Evolutionary conservation across 1,284 basidiomycete species (phyloP), one percentile per base, ranked within the genome.

Genomic region (Xanthoconium separans): DNA sequence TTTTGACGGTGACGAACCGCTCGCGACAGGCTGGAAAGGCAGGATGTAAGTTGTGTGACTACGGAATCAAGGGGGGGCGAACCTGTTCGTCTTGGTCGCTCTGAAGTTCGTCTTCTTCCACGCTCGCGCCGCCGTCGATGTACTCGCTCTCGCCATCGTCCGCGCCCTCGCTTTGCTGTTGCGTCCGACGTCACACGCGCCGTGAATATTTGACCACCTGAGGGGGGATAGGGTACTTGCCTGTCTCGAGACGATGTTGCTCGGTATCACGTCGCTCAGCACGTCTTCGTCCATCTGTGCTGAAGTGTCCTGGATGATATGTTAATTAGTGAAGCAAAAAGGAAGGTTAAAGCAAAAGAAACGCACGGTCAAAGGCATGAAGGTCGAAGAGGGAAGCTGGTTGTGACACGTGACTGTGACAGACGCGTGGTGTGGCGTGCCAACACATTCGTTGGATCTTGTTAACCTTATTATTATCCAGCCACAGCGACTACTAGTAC

Each of bases 231-330:
- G 34, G 29, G 18, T 49, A 63, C 73, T 53, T 64, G 86, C 89
- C 78, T 90, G 87, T 60, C 89, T 82, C 58, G 89, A 91, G 48
- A 91, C 86, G 57, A 91, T 88, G 66, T 91, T 91, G 70, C 85
- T 89, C 1, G 89, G 89, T 15, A 91, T 84, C 50, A 91, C 78
- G 66, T 91, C 88, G 65, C 87, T 90, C 55, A 91, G 77, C 45
- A 89, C 83, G 66, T 91, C 89, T 53, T 91, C 89, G 8, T 91
- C 89, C 70, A 75, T 76, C 16, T 5, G 42, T 11, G 13, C 48
- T 33, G 51, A 50, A 10, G 37, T 45, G 22, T 61, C 58, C 65
- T 72, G 24, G 2, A 43, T 20, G 12, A n/a, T n/a, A n/a, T n/a
- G n/a, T n/a, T n/a, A n/a, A 27, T 53, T 12, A 52, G 44, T 15